Evolutionary conservation across 345 rosid genomes (phyloP), one percentile per base, ranked within the genome.

Genomic region (Sapria himalayana): DNA sequence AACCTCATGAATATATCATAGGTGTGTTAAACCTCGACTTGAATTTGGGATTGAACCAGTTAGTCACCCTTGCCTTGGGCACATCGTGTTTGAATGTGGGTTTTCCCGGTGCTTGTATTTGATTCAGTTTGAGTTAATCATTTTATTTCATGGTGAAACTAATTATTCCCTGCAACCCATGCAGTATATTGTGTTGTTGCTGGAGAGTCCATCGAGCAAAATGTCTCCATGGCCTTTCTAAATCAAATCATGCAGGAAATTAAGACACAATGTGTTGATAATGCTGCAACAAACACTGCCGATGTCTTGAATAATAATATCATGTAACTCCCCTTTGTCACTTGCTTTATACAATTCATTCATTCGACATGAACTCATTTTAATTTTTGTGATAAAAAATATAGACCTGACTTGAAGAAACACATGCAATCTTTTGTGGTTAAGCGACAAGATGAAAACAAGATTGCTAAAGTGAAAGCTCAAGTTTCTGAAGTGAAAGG

Each of bases 401-500:
- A 19, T 58, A 91, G 99, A 49, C 41, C 95, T 50, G 80, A 91
- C 53, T 56, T 91, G 74, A 91, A 75, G 62, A 93, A 73, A 52
- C 92, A 84, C 45, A 84, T 91, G 95, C 85, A 84, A 56, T 91
- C 77, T 31, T 91, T 95, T 47, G 70, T 65, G 36, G 99, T 79
- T 54, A 86, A 91, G 60, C 95, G 95, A 2, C 93, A 91, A 63
- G 99, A 91, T 69, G 73, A 82, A 60, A 91, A 71, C 73, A 84
- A 91, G 59, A 81, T 89, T 52, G 84, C 95, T 27, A 91, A 91
- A 72, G 99, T 91, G 50, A 84, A 91, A 57, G 93, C 93, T 20
- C 99, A 91, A 61, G 99, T 91, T 20, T 65, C 92, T 25, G 99
- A 91, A 70, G 99, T 91, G 25, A 91, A 84, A 61, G 95, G 95